Evolutionary conservation across 2,329 filamentous ascomycete species (phyloP).

Genomic region (Botrytis elliptica): DNA sequence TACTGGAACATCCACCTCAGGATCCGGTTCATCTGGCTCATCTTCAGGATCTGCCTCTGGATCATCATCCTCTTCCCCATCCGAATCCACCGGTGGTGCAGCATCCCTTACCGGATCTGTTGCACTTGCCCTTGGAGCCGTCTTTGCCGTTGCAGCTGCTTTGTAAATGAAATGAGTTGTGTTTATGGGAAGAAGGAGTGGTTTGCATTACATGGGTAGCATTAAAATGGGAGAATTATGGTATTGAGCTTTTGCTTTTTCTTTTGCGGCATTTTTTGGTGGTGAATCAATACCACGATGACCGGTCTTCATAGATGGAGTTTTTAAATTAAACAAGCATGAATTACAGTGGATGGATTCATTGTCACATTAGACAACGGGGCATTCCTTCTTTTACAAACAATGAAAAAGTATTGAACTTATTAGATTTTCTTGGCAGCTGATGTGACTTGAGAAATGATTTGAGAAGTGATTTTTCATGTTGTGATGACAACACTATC

Average conservation of each 20-base stretch:
- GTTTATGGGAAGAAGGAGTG: not conserved
- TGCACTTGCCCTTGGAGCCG: constrained; percentile 16
- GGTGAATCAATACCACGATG: constrained; percentile 1
- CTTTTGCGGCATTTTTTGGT: constrained; percentile 11
- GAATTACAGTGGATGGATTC: not conserved
- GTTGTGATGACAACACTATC: not conserved
- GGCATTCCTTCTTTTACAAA: not conserved
- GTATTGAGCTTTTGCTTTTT: constrained; percentile 1
- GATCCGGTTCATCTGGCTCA: constrained; percentile 17
- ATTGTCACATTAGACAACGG: not conserved
- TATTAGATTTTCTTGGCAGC: not conserved
- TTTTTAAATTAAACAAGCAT: constrained; percentile 15
- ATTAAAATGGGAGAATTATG: constrained; percentile 4
- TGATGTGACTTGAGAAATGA: not conserved
- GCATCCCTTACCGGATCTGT: constrained; percentile 23
- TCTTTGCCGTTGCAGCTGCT: constrained; percentile 18
- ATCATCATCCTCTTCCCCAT: constrained; percentile 10
- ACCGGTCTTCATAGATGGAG: constrained; percentile 14
- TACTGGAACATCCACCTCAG: constrained; percentile 18
- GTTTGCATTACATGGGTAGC: constrained; percentile 2
- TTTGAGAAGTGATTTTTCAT: not conserved
- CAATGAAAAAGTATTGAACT: constrained; percentile 1
- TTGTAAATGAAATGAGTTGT: constrained; percentile 15
- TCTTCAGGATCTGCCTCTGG: constrained; percentile 20
- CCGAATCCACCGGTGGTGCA: constrained; percentile 22